Base-by-base conservation (phyloP, 805 yeast species). In the Yamadazyma phyllophila region DNA sequence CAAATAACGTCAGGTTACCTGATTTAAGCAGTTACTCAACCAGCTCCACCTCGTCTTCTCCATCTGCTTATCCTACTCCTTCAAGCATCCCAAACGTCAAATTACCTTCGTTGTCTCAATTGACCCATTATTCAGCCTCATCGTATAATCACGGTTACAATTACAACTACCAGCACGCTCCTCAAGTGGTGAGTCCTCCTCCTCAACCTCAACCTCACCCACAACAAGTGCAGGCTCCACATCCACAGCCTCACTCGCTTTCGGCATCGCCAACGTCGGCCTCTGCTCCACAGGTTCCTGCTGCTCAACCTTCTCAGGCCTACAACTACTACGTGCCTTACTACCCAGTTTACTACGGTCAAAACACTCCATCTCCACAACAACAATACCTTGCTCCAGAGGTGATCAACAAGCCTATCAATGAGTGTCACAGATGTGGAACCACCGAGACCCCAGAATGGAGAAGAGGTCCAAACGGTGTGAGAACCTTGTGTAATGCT, bases 401-500 rank as follows among this genome's bases (percentile, higher is more conserved):
- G 49, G 63, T 65, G 26, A 60, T 65, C 24, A 62, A 63, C 45
- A 65, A 64, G 41, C 64, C 61, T 4, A 48, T 52, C 13, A 67
- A 70, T 48, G 66, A 63, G 49, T 71, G 76, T 45, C 76, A 71
- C 45, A 54, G 76, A 27, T 71, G 76, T 48, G 76, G 75, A 12
- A 71, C 75, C 30, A 70, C 74, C 1, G 76, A 71, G 46, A 69
- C 75, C 1, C 75, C 74, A 6, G 75, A 69, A 52, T 69, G 75
- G 75, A 56, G 75, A 43, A 56, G 74, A 37, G 75, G 75, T 3
- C 75, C 75, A 9, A 67, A 68, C 37, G 75, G 75, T 1, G 71
- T 67, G n/a, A 55, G 74, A n/a, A 69, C 75, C 0, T 58, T 69
- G 36, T 69, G 75, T 48, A 69, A 69, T 48, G 75, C 75, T 1